Evolutionary conservation across 1,139 yeast species (phyloP).

Genomic region (Geotrichum klebahnii): DNA sequence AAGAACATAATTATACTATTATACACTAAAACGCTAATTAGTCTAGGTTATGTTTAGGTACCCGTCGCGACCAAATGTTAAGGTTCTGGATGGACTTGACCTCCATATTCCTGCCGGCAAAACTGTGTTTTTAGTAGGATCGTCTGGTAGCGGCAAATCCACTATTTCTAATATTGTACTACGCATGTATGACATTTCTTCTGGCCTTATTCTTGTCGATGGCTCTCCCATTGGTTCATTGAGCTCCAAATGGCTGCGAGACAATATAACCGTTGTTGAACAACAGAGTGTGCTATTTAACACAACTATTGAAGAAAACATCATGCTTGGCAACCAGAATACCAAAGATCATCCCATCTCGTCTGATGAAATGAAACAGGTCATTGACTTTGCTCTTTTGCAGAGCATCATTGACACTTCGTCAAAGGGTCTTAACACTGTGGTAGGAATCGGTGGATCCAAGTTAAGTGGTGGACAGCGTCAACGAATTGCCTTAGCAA

Average conservation of each 20-base stretch:
- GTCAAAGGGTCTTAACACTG: conserved; percentile 54
- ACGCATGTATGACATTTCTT: conserved; percentile 49
- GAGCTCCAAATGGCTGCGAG: conserved; percentile 51
- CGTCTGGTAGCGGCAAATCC: conserved; percentile 90
- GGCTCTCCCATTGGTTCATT: conserved; percentile 47
- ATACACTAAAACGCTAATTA: conserved; percentile 5
- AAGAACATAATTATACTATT: conserved; percentile 18
- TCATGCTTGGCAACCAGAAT: conserved; percentile 46
- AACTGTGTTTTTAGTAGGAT: conserved; percentile 67
- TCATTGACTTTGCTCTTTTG: conserved; percentile 52
- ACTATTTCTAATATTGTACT: conserved; percentile 64
- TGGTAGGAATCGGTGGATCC: conserved; percentile 46
- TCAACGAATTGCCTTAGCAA: conserved; percentile 76
- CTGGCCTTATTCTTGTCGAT: conserved; percentile 56
- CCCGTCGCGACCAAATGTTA: conserved; percentile 48
- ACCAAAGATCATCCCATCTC: conserved; percentile 32
- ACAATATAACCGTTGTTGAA: conserved; percentile 66
- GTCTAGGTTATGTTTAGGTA: conserved; percentile 50
- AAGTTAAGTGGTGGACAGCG: conserved; percentile 87
- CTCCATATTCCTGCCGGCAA: conserved; percentile 47
- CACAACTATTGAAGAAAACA: conserved; percentile 59
- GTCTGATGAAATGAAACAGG: conserved; percentile 42
- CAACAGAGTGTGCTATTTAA: conserved; percentile 66
- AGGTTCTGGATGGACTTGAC: conserved; percentile 47
- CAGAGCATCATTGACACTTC: conserved; percentile 40